Evolutionary conservation across 1,284 basidiomycete species (phyloP).

Genomic region (Taiwanofungus camphoratus): DNA sequence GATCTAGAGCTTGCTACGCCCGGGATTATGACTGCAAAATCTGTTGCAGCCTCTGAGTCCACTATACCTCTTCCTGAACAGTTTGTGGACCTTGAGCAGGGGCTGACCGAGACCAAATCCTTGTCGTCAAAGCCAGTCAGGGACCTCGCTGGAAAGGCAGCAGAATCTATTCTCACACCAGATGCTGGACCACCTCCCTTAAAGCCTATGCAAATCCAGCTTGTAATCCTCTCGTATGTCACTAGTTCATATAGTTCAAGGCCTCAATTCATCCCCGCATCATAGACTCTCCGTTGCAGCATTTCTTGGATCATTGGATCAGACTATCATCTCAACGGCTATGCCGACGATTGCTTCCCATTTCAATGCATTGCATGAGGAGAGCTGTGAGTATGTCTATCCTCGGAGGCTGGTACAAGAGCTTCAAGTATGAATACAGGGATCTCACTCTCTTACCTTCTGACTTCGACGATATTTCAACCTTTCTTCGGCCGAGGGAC

Average conservation of each 20-base stretch:
- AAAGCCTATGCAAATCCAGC: background rate
- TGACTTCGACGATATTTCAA: conserved; percentile 13
- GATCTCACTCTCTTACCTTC: conserved; percentile 11
- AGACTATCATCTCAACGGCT: conserved; percentile 11
- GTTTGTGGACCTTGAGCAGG: no score
- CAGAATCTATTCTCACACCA: no score
- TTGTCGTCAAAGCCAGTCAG: no score
- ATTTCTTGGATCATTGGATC: conserved; percentile 11
- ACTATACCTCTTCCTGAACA: no score
- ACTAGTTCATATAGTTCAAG: no score
- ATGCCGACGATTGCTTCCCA: conserved; percentile 12
- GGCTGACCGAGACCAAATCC: no score
- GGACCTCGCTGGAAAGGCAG: no score
- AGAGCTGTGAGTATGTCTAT: conserved; percentile 8
- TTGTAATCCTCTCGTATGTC: background rate
- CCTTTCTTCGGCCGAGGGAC: conserved; percentile 12
- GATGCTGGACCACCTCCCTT: no score
- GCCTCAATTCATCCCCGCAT: background rate
- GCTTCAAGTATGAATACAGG: background rate
- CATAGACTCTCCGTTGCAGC: conserved; percentile 9
- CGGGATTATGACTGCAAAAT: no score
- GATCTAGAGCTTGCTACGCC: no score
- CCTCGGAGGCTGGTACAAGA: background rate
- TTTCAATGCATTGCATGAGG: conserved; percentile 7
- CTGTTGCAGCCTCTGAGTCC: no score